phyloP scores from a whole-genome alignment of 495 filamentous ascomycete genomes.

The Penicillium parvum region DNA sequence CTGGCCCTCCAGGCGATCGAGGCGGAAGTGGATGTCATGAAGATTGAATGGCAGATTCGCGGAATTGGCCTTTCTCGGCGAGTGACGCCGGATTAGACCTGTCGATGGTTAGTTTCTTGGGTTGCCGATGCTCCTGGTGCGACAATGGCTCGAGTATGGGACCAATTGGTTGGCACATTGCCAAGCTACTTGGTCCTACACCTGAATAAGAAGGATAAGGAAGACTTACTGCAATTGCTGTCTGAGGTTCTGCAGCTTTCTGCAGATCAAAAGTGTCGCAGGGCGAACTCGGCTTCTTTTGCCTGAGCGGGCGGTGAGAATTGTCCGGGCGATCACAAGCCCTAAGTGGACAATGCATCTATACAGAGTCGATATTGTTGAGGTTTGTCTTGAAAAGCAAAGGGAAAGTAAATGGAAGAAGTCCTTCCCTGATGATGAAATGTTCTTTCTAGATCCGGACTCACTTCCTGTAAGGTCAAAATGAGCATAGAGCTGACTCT shows the following conservation, averaged over 20 bases:
- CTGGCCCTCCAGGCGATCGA: conserved; percentile 29
- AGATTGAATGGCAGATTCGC: background rate
- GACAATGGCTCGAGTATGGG: no score
- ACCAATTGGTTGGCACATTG: no score
- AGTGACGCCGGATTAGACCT: conserved; percentile 18
- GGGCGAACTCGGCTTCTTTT: conserved; percentile 14
- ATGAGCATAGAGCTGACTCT: no score
- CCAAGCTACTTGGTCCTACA: no score
- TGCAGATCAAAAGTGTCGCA: conserved; percentile 14
- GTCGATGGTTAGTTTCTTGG: conserved; percentile 10
- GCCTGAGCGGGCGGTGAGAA: conserved; percentile 13
- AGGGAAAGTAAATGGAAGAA: no score
- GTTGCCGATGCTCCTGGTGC: background rate
- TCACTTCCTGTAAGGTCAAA: no score
- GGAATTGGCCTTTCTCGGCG: conserved; percentile 19
- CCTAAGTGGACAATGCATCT: background rate
- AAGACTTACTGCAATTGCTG: conserved; percentile 16
- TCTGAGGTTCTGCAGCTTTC: conserved; percentile 15
- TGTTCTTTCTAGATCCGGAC: no score
- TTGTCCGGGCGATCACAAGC: background rate
- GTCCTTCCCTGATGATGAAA: no score
- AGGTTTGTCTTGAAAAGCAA: no score
- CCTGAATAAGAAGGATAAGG: no score
- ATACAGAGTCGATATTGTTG: no score
- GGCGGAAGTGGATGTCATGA: conserved; percentile 26